Evolutionary conservation across 1,139 yeast genomes (phyloP).

Genomic region (Kurtzmaniella natalensis): DNA sequence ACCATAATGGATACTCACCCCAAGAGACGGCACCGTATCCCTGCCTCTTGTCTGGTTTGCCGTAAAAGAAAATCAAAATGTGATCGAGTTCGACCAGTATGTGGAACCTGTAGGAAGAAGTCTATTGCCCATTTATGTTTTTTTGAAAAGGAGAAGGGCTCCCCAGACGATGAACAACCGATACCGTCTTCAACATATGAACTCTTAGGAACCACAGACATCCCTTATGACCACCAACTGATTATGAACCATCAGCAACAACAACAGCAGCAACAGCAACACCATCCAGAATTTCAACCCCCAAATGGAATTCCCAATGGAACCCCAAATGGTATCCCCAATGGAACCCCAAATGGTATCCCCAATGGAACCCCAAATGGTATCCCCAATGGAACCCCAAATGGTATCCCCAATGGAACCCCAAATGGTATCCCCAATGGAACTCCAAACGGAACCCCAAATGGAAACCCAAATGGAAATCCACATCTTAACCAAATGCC

Average conservation of each 20-base stretch:
- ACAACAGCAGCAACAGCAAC: slow-evolving; percentile 6
- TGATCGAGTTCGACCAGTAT: slow-evolving; percentile 64
- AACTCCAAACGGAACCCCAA: no score
- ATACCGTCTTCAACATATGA: neutral
- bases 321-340: no score
- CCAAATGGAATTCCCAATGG: no score
- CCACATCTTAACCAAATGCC: no score
- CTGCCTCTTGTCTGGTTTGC: slow-evolving; percentile 46
- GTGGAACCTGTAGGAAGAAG: slow-evolving; percentile 68
- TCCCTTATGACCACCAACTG: slow-evolving; percentile 6
- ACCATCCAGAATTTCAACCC: neutral
- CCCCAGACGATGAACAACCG: slow-evolving; percentile 3
- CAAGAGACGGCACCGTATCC: slow-evolving; percentile 38
- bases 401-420: no score
- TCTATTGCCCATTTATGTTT: slow-evolving; percentile 72
- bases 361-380: no score
- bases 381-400: no score
- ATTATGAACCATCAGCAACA: slow-evolving; percentile 5
- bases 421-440: no score
- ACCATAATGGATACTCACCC: slow-evolving; percentile 20
- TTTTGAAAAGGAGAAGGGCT: slow-evolving; percentile 41
- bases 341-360: no score
- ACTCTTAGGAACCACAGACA: slow-evolving; percentile 3
- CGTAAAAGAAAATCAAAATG: slow-evolving; percentile 48
- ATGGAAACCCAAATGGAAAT: no score